Evolutionary conservation across 1,139 yeast species (phyloP), one percentile per base, ranked within the genome.

Genomic region (Blastobotrys persicus): DNA sequence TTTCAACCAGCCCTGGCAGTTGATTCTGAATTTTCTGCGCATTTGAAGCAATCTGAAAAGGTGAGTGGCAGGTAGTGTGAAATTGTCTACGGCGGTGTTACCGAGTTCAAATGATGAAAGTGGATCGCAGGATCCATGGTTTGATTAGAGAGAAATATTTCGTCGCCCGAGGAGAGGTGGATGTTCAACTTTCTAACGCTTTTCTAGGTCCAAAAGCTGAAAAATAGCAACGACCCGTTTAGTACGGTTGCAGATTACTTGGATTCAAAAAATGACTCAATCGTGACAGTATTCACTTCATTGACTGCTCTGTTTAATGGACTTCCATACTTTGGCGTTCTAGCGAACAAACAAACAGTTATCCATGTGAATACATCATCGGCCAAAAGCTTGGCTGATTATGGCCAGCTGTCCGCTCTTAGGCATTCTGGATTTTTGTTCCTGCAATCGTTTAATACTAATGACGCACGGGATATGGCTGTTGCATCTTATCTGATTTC

Each of bases 351-450:
- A 26, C 74, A 79, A 2, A 74, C 78, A 23, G 85, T 86, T 11
- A 68, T 85, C 49, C 87, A 83, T 59, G 81, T 83, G 42, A 80
- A 80, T 55, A 67, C 85, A 52, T 47, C 51, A 17, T 49, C 53
- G 4, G 33, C 51, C 19, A 38, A 52, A 4, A 48, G 47, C 11
- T 44, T 55, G 7, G 45, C 67, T 31, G 95, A 88, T 64, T 87
- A 74, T 64, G 78, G 85, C 7, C 71, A 79, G 31, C 78, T 87
- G 31, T 74, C 91, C 13, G 78, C 88, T 9, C 73, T 87, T 58
- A 81, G 91, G 62, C 94, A 88, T 66, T 73, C 85, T 45, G 80
- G 81, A 16, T 77, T 75, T 56, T 78, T 83, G 9, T 74, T 85
- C 26, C 67, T 88, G 53, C 76, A 88, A 48, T 85, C 96, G 9